Conservation (phyloP, 495 filamentous ascomycete genomes). For the Penicillium crystallinum region DNA sequence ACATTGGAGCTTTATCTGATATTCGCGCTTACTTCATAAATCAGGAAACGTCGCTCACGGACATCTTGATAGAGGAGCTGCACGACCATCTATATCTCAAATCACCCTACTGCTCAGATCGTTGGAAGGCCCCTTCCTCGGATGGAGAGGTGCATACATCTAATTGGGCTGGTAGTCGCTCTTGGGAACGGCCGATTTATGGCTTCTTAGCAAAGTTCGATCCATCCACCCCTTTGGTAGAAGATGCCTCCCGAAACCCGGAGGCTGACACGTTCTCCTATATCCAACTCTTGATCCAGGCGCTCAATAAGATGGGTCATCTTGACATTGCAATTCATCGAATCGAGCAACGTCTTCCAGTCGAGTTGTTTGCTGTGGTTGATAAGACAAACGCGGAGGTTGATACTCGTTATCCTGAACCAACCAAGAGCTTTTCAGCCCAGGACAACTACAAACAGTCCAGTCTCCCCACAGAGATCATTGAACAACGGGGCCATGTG, state of each 20-base stretch:
- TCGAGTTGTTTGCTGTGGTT: conserved; percentile 89
- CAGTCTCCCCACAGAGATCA: conserved; percentile 60
- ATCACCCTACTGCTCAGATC: conserved; percentile 89
- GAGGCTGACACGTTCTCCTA: conserved; percentile 94
- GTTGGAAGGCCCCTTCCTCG: conserved; percentile 66
- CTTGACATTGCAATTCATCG: conserved; percentile 81
- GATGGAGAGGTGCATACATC: conserved; percentile 51
- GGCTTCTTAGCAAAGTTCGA: conserved; percentile 77
- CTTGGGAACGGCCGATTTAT: conserved; percentile 64
- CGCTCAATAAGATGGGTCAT: conserved; percentile 79
- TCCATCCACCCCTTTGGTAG: conserved; percentile 62
- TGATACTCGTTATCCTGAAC: conserved; percentile 79
- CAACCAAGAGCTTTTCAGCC: conserved; percentile 51
- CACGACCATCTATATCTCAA: conserved; percentile 97
- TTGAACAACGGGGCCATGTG: conserved; percentile 69
- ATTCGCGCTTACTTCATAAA: conserved; percentile 83
- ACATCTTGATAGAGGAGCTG: conserved; percentile 92
- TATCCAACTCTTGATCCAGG: conserved; percentile 80
- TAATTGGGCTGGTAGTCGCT: conserved; percentile 23
- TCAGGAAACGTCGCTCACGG: conserved; percentile 85
- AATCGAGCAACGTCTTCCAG: conserved; percentile 87
- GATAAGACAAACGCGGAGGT: conserved; percentile 93
- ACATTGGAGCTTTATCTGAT: conserved; percentile 84
- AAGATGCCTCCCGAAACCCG: conserved; percentile 85
- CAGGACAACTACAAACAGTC: conserved; percentile 35